Base-by-base conservation (phyloP, 352 stramenopile species). In the Phytophthora fragariae region DNA sequence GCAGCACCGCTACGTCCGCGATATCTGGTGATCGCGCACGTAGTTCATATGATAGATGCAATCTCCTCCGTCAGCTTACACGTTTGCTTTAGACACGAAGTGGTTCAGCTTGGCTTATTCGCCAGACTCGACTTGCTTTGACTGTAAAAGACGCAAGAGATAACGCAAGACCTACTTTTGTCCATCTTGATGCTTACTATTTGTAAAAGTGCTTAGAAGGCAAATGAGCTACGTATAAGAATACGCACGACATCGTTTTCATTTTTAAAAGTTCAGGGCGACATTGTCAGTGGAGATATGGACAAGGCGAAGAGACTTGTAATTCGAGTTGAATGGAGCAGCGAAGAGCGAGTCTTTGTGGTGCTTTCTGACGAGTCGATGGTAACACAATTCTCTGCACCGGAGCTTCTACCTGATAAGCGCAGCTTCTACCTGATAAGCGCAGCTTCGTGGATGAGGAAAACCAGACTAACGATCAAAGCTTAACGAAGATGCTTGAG, bases 1-100 rank as follows among this genome's bases (percentile, higher is more conserved):
- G n/a, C 77, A 84, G 39, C 82, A 93, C 56, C 90, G 92, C 47
- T 98, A 98, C 71, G 82, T 97, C 53, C 82, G 92, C 44, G 92
- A 98, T 75, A 96, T 98, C 54, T 98, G 92, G 92, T 93, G 69
- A 70, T 77, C 52, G 21, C 46, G 29, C 21, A 61, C 39, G 29
- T 39, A 65, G n/a, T 37, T n/a, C 31, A 52, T 54, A n/a, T 17
- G 53, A 62, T 68, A 60, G 56, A 77, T 65, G 57, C 47, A 67
- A 57, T 72, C 68, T 84, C 77, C 72, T 76, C 80, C 77, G 80
- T 68, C 72, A 44, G 46, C 49, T 58, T 17, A 64, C 56, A 29
- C 29, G n/a, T 44, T 27, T 27, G 24, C 24, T 37, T 55, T 17
- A 11, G 35, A 21, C 29, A 4, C 24, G 17, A 35, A 44, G 56